Evolutionary conservation across 495 filamentous ascomycete genomes (phyloP), one percentile per base, ranked within the genome.

Genomic region (Penicillium atrosanguineum): DNA sequence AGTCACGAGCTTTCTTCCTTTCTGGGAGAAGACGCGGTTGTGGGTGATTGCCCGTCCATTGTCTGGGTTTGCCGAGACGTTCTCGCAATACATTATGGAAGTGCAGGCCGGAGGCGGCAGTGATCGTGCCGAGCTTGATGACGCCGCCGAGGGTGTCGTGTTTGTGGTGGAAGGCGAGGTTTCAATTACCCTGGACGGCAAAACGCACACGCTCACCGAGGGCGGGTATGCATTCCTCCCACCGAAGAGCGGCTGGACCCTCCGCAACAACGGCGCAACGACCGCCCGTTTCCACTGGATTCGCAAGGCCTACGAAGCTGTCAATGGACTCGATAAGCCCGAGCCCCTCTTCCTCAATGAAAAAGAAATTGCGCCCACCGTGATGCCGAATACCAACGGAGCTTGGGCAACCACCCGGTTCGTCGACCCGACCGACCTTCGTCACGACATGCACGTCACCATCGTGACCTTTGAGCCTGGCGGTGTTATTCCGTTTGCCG

Each of bases 61-160:
- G 9, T 65, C 62, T 15, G 62, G 62, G 36, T 65, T 65, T 34
- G 62, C 62, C 36, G 62, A 65, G 41, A 65, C 62, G 15, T 65
- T 65, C 44, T 65, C 62, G 18, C 62, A 65, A 59, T 65, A 65
- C 38, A 65, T 65, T 16, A 65, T 65, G 62, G 62, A 65, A 52
- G 62, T 65, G 11, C 55, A 59, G 43, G 46, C 62, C 0, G 62
- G 62, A 0, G 62, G 62, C 26, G 62, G 62, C 15, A 65, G 62
- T 38, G 59, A 62, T 11, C 56, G 56, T 9, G 62, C 55, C 25
- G 62, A 65, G 26, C 28, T 57, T 0, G 62, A 65, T 28, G 53
- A 62, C 19, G 36, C 16, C 4, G 62, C 62, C 11, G 43, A 65
- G 25, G 62, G 62, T 14, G 62, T 65, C 0, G 20, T 65, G 4